These are phyloP conservation scores for Trichaptum fuscoviolaceum DNA, from an alignment of 768 basidiomycete species.

Conservation along the genomic window DNA sequence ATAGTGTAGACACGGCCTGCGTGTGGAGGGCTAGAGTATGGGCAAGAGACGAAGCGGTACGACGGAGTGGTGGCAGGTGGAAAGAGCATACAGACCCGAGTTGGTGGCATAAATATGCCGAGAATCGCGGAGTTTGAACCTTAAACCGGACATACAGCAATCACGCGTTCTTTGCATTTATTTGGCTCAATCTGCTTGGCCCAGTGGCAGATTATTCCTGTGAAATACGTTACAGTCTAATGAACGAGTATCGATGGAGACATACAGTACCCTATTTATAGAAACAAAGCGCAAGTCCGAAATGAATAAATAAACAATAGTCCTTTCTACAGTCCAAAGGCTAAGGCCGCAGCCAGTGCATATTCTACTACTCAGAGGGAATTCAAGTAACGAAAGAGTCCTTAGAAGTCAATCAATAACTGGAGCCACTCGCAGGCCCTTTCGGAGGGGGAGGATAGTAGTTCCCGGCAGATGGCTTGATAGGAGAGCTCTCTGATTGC, in stretches of 20 bases:
- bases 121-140: neutral
- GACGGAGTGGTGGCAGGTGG: neutral
- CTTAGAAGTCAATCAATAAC: neutral
- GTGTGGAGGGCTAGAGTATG: neutral
- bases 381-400: neutral
- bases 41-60: neutral
- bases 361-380: neutral
- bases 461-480: too few relatives aligned
- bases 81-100: neutral
- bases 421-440: neutral
- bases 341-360: neutral
- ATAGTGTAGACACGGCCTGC: neutral
- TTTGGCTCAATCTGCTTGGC: neutral
- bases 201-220: too few relatives aligned
- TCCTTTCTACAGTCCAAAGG: neutral
- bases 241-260: neutral
- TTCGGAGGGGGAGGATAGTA: too few relatives aligned
- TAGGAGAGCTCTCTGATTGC: too few relatives aligned
- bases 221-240: neutral
- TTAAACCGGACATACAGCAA: neutral
- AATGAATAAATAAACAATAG: neutral
- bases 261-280: neutral
- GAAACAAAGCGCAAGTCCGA: neutral
- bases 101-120: neutral
- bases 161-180: neutral